Percentiles rank a stretch among this genome's conserved stretches.
These are phyloP conservation scores for Vitis amurensis DNA, from an alignment of 164 flowering plant species.

Conservation along the genomic window DNA sequence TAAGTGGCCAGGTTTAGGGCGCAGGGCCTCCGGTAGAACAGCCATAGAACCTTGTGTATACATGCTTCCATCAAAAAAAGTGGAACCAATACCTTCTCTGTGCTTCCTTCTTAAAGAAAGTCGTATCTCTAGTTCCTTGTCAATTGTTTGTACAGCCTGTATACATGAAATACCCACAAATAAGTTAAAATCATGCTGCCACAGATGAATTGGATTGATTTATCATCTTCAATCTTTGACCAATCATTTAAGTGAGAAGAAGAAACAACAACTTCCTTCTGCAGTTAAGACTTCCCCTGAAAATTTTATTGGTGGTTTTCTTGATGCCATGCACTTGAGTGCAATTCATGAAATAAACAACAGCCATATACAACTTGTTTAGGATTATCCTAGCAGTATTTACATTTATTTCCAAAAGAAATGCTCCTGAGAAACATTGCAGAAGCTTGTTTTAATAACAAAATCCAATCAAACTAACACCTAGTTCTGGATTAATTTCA, in stretches of 20 bases:
- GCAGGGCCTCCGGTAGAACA: conserved; percentile 81
- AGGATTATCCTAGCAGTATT: too few species aligned
- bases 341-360: too few species aligned
- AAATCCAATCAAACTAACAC: too few species aligned
- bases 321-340: too few species aligned
- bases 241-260: not conserved
- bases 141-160: conserved; percentile 88
- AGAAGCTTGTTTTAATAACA: too few species aligned
- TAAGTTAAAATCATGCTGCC: not conserved
- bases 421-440: too few species aligned
- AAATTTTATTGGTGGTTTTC: too few species aligned
- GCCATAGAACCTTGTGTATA: conserved; percentile 75
- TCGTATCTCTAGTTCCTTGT: conserved; percentile 78
- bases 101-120: conserved; percentile 81
- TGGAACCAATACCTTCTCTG: conserved; percentile 66
- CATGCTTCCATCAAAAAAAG: conserved; percentile 67
- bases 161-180: conserved; percentile 1
- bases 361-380: too few species aligned
- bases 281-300: too few species aligned
- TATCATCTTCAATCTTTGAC: not conserved
- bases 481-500: too few species aligned
- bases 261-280: not conserved
- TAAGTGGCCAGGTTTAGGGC: conserved; percentile 88
- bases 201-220: not conserved
- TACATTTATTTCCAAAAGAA: too few species aligned